Percentiles rank a stretch among this genome's conserved stretches.
Conservation (phyloP, 2,329 filamentous ascomycete species). For the Apiospora hydei region DNA sequence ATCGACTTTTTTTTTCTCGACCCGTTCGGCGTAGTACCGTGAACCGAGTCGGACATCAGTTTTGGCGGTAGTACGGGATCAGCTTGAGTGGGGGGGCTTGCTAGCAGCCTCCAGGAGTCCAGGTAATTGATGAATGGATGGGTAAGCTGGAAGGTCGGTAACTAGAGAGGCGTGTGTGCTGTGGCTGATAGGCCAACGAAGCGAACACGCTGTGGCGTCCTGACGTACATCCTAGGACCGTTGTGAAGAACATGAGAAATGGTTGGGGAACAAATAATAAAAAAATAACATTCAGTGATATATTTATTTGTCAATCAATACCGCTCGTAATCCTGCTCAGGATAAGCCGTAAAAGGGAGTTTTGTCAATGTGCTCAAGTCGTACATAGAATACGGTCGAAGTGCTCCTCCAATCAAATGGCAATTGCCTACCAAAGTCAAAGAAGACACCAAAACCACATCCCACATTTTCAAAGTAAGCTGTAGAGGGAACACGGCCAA, state of each 20-base stretch:
- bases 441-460: conserved; percentile 11
- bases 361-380: conserved; percentile 1
- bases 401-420: neutral
- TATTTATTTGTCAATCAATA: neutral
- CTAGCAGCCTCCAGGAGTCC: neutral
- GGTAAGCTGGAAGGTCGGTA: neutral
- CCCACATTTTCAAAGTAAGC: conserved; percentile 8
- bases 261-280: neutral
- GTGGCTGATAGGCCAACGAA: conserved; percentile 3
- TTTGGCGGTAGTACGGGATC: neutral
- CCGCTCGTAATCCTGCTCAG: neutral
- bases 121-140: too few species aligned
- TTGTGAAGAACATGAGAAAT: neutral
- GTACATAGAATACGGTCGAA: too few species aligned
- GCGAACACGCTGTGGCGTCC: neutral
- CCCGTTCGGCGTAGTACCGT: neutral
- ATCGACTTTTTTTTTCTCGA: conserved; percentile 19
- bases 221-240: neutral
- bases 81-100: conserved; percentile 1
- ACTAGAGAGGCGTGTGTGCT: neutral
- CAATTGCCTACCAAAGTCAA: neutral
- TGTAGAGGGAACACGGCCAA: conserved; percentile 8
- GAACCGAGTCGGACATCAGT: conserved; percentile 7
- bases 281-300: neutral
- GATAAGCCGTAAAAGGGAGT: neutral